These are phyloP conservation scores for Vicia villosa DNA, from an alignment of 306 rosid species.

Conservation along the genomic window DNA sequence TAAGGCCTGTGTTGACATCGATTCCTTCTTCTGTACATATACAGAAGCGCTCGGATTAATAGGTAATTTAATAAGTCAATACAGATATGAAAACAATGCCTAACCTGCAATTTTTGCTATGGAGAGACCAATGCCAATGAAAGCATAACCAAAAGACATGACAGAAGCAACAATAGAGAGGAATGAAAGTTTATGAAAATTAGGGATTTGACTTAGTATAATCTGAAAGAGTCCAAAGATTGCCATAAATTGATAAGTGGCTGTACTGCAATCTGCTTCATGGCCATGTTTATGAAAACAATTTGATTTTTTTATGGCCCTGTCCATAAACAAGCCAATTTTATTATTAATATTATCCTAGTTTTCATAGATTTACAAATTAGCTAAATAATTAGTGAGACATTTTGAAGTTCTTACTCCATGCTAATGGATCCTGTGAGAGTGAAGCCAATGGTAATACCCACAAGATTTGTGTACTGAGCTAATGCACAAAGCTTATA, in stretches of 20 bases:
- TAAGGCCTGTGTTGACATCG: constrained; percentile 31
- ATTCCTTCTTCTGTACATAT: constrained; percentile 26
- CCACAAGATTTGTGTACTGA: constrained; percentile 42
- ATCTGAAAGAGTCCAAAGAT: constrained; percentile 38
- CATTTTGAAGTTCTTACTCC: constrained; percentile 43
- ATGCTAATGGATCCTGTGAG: constrained; percentile 51
- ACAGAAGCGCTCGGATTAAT: not conserved
- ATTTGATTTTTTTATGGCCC: constrained; percentile 47
- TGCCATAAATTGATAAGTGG: constrained; percentile 31
- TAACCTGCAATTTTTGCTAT: constrained; percentile 54
- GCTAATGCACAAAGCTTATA: constrained; percentile 40
- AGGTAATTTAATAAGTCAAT: too few relatives aligned
- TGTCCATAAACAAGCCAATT: constrained; percentile 20
- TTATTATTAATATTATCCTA: not conserved
- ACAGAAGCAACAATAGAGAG: constrained; percentile 46
- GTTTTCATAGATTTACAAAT: not conserved
- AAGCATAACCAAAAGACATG: constrained; percentile 51
- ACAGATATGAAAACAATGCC: not conserved
- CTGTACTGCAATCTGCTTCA: constrained; percentile 6
- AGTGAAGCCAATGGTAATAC: constrained; percentile 38
- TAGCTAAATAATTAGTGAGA: not conserved
- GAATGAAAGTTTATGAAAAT: constrained; percentile 44
- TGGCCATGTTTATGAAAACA: constrained; percentile 49
- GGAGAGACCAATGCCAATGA: constrained; percentile 47
- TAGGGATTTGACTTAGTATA: constrained; percentile 47